Evolutionary conservation across 805 yeast species (phyloP).

Genomic region (Komagataella kurtzmanii): DNA sequence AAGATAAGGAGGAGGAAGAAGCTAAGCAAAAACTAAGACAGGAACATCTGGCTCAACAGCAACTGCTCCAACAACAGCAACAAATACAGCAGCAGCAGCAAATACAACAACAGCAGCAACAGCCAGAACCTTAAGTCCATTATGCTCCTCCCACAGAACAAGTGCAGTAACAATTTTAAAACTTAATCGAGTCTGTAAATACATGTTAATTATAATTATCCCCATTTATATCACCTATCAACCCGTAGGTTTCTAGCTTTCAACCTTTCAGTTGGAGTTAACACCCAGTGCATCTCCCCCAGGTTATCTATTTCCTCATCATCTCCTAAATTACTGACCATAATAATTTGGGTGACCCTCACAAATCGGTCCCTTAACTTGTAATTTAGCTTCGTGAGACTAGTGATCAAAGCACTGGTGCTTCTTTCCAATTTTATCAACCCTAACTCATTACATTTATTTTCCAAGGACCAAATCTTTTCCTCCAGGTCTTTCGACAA

Average conservation of each 20-base stretch:
- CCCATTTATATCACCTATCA: conserved; percentile 10
- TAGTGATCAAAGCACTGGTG: conserved; percentile 57
- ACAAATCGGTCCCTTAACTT: conserved; percentile 66
- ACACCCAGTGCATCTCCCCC: conserved; percentile 43
- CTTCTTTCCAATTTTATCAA: conserved; percentile 77
- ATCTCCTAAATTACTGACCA: conserved; percentile 67
- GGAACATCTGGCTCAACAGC: not conserved
- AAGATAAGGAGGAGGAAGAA: conserved; percentile 6
- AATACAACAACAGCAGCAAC: not conserved
- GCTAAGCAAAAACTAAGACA: not conserved
- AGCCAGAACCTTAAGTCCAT: not conserved
- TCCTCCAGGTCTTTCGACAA: conserved; percentile 49
- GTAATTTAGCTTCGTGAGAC: conserved; percentile 62
- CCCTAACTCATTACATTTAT: conserved; percentile 70
- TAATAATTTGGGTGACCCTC: conserved; percentile 71
- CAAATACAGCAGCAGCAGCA: too few species aligned
- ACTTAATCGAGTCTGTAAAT: not conserved
- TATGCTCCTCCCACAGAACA: not conserved
- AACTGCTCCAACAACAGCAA: not conserved
- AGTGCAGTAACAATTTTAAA: not conserved
- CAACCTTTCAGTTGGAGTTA: conserved; percentile 64
- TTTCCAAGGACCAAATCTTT: conserved; percentile 51
- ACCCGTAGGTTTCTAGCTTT: conserved; percentile 47
- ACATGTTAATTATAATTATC: not conserved
- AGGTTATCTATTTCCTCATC: conserved; percentile 24